These are phyloP conservation scores for Pseudofabraea citricarpa DNA, from an alignment of 2,329 filamentous ascomycete genomes.

Conservation along the genomic window DNA sequence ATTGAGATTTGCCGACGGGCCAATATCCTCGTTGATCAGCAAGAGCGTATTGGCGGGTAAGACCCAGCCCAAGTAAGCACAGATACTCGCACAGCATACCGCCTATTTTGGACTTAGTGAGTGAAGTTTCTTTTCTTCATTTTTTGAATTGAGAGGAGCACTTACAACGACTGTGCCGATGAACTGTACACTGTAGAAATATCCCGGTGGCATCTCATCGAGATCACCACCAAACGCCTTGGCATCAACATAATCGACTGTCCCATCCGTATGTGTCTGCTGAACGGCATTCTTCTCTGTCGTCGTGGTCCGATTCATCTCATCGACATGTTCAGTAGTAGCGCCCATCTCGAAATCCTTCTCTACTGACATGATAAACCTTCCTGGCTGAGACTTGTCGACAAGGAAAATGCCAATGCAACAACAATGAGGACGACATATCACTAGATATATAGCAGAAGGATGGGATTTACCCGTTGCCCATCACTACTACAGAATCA, in stretches of 20 bases:
- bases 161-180: slow-evolving; percentile 34
- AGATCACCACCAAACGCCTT: slow-evolving; percentile 37
- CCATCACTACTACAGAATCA: too few relatives aligned
- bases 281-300: slow-evolving; percentile 5
- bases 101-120: not conserved
- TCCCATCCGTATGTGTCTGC: slow-evolving; percentile 33
- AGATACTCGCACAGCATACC: slow-evolving; percentile 4
- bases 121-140: not conserved
- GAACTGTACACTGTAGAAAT: slow-evolving; percentile 35
- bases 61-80: slow-evolving; percentile 9
- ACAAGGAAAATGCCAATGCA: too few relatives aligned
- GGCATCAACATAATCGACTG: slow-evolving; percentile 36
- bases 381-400: too few relatives aligned
- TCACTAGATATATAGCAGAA: too few relatives aligned
- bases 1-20: slow-evolving; percentile 10
- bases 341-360: not conserved
- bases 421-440: too few relatives aligned
- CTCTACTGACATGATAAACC: not conserved
- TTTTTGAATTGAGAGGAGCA: not conserved
- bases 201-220: slow-evolving; percentile 35
- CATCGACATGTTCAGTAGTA: not conserved
- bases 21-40: slow-evolving; percentile 15
- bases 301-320: not conserved
- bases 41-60: not conserved
- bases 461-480: not conserved